phyloP scores from a whole-genome alignment of 805 yeast genomes.

The Kodamaea laetipori region DNA sequence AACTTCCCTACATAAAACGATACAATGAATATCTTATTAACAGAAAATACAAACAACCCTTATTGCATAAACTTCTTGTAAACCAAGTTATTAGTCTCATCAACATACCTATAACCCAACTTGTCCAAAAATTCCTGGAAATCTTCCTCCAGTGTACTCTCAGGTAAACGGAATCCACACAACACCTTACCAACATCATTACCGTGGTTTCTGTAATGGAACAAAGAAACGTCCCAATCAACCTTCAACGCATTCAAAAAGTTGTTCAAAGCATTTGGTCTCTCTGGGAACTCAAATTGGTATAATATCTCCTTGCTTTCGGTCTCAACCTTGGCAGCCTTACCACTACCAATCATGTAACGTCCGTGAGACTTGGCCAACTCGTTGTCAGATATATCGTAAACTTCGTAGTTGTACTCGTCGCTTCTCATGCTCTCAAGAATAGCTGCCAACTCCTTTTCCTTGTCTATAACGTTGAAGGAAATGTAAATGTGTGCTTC shows the following conservation, averaged over 20 bases:
- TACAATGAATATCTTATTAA: no score
- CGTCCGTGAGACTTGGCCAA: conserved; percentile 96
- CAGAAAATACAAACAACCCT: neutral
- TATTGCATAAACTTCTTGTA: conserved; percentile 68
- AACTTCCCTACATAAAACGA: no score
- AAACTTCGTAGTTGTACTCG: conserved; percentile 66
- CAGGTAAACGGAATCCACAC: conserved; percentile 87
- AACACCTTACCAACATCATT: conserved; percentile 91
- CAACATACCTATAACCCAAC: conserved; percentile 74
- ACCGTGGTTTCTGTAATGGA: conserved; percentile 97
- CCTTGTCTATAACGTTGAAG: conserved; percentile 78
- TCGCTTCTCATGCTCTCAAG: conserved; percentile 55
- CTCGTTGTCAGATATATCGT: conserved; percentile 88
- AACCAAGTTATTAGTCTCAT: conserved; percentile 85
- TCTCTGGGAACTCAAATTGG: conserved; percentile 93
- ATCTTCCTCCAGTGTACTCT: conserved; percentile 56
- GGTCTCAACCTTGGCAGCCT: conserved; percentile 41
- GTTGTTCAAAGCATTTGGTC: conserved; percentile 89
- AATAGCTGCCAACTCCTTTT: conserved; percentile 69
- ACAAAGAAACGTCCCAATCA: conserved; percentile 89
- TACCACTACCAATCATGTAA: conserved; percentile 87
- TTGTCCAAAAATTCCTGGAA: conserved; percentile 68
- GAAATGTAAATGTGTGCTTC: conserved; percentile 84
- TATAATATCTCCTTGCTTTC: conserved; percentile 72
- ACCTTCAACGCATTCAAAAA: conserved; percentile 71